Percentiles rank a stretch among this genome's conserved stretches.
phyloP scores from a whole-genome alignment of 169 alveolate species.

The Eimeria necatrix region DNA sequence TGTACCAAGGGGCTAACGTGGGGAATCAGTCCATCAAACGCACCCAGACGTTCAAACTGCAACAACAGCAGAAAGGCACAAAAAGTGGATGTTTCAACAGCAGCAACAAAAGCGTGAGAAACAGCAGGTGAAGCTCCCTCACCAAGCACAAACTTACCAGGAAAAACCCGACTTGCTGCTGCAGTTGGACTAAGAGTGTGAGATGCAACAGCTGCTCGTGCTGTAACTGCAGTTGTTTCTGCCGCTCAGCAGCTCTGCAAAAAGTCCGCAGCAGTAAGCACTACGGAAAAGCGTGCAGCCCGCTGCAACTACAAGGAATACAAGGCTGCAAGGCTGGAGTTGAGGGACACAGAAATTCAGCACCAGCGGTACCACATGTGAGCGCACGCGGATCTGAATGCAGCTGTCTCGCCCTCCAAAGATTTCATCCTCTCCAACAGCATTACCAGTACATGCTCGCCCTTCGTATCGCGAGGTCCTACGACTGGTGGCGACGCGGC shows the following conservation, averaged over 20 bases:
- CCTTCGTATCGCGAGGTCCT: conserved; percentile 53
- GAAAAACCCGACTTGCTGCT: conserved; percentile 74
- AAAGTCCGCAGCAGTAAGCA: background rate
- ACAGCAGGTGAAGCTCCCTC: background rate
- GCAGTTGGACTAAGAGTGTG: conserved; percentile 65
- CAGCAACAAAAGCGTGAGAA: background rate
- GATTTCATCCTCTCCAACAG: conserved; percentile 69
- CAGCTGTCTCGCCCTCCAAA: conserved; percentile 69
- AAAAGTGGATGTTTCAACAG: background rate
- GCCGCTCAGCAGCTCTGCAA: conserved; percentile 70
- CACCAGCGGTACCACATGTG: background rate
- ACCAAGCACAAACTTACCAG: conserved; percentile 19
- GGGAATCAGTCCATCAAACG: conserved; percentile 61
- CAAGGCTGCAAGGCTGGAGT: background rate
- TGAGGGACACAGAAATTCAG: background rate
- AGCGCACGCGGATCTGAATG: conserved; percentile 42
- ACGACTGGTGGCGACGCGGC: conserved; percentile 19
- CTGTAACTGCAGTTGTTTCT: conserved; percentile 64
- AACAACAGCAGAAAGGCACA: background rate
- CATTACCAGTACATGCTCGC: conserved; percentile 66
- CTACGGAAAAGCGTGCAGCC: too few relatives aligned
- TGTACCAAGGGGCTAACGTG: conserved; percentile 63
- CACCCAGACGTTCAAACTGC: conserved; percentile 65
- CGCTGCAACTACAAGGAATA: background rate
- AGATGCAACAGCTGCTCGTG: conserved; percentile 67